phyloP scores from a whole-genome alignment of 139 green algal genomes.

The Coelastrella sp. region DNA sequence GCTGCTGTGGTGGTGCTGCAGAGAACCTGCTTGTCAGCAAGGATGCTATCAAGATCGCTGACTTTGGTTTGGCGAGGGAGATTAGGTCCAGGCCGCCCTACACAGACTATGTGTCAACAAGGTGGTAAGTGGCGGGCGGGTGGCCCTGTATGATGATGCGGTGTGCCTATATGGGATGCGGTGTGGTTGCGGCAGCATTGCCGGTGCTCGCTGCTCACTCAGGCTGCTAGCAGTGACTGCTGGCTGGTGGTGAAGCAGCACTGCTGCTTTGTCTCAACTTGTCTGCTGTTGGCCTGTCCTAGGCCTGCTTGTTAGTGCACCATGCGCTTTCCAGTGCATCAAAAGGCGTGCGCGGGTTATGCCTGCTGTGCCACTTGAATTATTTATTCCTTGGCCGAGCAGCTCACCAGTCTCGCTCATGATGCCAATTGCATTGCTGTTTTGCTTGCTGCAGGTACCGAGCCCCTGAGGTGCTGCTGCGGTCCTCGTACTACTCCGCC shows the following conservation, averaged over 20 bases:
- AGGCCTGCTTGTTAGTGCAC: too few species aligned
- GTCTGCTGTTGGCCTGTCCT: too few species aligned
- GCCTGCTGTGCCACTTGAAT: too few species aligned
- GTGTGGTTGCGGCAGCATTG: not conserved
- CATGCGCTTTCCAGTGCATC: too few species aligned
- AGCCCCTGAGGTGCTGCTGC: conserved; percentile 89
- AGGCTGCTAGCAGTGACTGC: too few species aligned
- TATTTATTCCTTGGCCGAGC: too few species aligned
- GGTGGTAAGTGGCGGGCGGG: conserved; percentile 71
- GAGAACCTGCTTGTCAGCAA: conserved; percentile 94
- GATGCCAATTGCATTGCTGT: not conserved
- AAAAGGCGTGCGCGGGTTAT: too few species aligned
- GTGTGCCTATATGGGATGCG: not conserved
- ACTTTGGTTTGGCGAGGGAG: conserved; percentile 96
- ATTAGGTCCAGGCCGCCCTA: conserved; percentile 88
- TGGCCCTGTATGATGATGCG: not conserved
- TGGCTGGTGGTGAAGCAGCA: not conserved
- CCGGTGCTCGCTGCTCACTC: too few species aligned
- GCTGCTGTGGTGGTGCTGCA: conserved; percentile 40
- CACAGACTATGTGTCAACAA: conserved; percentile 96
- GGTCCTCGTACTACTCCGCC: conserved; percentile 85
- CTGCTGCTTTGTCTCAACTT: too few species aligned
- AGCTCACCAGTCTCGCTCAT: too few species aligned
- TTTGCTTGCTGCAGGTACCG: conserved; percentile 63
- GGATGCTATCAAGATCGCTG: conserved; percentile 94